Conservation (phyloP, 352 stramenopile species). For the Albugo candida region DNA sequence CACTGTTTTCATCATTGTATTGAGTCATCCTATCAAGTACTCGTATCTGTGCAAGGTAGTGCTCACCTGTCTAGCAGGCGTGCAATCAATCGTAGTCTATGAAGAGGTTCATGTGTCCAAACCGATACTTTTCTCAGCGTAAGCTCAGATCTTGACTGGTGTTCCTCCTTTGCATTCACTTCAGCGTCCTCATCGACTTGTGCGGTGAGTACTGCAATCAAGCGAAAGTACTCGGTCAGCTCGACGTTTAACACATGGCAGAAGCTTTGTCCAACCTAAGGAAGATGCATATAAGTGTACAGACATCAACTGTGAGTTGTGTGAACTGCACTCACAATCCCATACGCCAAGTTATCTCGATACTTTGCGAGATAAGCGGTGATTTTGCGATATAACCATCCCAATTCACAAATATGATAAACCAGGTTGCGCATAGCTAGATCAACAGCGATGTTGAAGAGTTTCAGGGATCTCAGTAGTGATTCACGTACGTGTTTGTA, state of each 20-base stretch:
- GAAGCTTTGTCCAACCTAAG: conserved; percentile 74
- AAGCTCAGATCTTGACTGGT: conserved; percentile 26
- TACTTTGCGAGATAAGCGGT: conserved; percentile 58
- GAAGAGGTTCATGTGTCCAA: conserved; percentile 77
- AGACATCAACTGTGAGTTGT: background rate
- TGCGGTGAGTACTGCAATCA: conserved; percentile 82
- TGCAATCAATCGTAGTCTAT: conserved; percentile 78
- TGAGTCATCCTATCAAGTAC: background rate
- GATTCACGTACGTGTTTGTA: conserved; percentile 48
- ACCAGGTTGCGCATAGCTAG: conserved; percentile 69
- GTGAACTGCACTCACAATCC: conserved; percentile 24
- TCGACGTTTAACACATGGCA: conserved; percentile 80
- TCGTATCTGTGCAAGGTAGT: background rate
- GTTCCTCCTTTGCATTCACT: conserved; percentile 12
- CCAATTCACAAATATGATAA: conserved; percentile 69
- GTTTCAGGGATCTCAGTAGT: background rate
- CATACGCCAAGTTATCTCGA: conserved; percentile 47
- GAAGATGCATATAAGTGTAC: background rate
- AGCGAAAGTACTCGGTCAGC: conserved; percentile 81
- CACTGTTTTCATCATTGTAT: conserved; percentile 12
- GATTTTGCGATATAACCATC: conserved; percentile 81
- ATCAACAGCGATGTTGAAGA: background rate
- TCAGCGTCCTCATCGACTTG: conserved; percentile 77
- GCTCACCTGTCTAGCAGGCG: conserved; percentile 70
- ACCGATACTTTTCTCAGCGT: conserved; percentile 79